Base-by-base conservation (phyloP, 1,284 basidiomycete species). In the Fomes fomentarius region DNA sequence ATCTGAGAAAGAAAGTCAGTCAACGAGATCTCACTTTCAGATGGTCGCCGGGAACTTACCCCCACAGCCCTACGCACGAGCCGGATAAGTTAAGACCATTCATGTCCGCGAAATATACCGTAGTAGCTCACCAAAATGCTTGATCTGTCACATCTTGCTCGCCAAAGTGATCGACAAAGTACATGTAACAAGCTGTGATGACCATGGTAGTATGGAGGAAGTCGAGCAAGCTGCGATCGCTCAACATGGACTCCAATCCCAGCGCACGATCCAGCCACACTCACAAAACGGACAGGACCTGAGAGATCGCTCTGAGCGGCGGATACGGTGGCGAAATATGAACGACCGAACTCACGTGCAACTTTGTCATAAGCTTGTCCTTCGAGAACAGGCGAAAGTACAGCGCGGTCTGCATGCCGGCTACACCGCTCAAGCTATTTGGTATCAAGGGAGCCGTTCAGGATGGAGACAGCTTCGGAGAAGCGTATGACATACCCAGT, bases 91-190 rank as follows among this genome's bases (percentile, higher is more conserved):
- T n/a, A n/a, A n/a, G n/a, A n/a, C n/a, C n/a, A n/a, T n/a, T n/a
- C n/a, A n/a, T n/a, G n/a, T n/a, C n/a, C n/a, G n/a, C n/a, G n/a
- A n/a, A n/a, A n/a, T n/a, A n/a, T n/a, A n/a, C n/a, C n/a, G n/a
- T n/a, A n/a, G n/a, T n/a, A n/a, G 43, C 58, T 47, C 48, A 66
- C 66, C 66, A 68, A 33, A 63, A 64, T 7, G 66, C 64, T 33
- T 48, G 56, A 50, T 65, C 62, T 10, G 62, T 63, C 5, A 65
- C 57, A 34, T 52, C 43, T 2, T n/a, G 3, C 7, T 61, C 31
- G 14, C 63, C 64, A 31, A 66, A 66, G 22, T 57, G 56, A 25
- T 41, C 43, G 21, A 68, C 61, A 31, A 66, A 56, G 40, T 66
- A 68, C 46, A 48, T 33, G 58, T 64, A 68, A 35, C 56, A 54